These are phyloP conservation scores for Exophiala lecanii-corni DNA, from an alignment of 2,329 filamentous ascomycete genomes.

Conservation along the genomic window DNA sequence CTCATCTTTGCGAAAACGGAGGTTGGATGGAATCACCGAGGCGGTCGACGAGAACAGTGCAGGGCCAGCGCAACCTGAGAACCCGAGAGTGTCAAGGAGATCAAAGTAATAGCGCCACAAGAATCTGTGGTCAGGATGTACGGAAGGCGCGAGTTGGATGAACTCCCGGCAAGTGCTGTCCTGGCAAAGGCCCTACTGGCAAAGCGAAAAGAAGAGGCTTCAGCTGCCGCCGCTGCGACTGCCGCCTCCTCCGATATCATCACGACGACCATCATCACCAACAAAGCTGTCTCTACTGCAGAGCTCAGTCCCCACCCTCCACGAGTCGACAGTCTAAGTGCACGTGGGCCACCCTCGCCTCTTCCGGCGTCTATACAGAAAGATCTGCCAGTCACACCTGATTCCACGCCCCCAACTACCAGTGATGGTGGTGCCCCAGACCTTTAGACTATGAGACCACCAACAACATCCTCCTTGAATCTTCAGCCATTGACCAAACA, in stretches of 20 bases:
- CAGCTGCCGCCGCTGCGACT: constrained; percentile 2
- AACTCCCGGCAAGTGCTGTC: constrained; percentile 26
- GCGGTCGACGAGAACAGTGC: constrained; percentile 51
- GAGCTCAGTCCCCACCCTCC: constrained; percentile 5
- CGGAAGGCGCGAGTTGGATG: constrained; percentile 24
- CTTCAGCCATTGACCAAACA: constrained; percentile 6
- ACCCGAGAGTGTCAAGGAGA: constrained; percentile 4
- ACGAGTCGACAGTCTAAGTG: constrained; percentile 8
- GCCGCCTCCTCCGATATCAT: background rate
- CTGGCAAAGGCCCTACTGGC: constrained; percentile 26
- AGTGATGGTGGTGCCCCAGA: constrained; percentile 14
- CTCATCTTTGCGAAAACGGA: constrained; percentile 69
- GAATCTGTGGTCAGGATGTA: constrained; percentile 10
- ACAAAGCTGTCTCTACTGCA: background rate
- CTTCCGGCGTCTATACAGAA: constrained; percentile 7
- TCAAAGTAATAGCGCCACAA: background rate
- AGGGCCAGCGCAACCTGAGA: background rate
- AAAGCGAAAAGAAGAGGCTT: constrained; percentile 23
- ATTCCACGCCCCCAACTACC: constrained; percentile 19
- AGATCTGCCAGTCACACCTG: constrained; percentile 15
- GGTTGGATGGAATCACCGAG: constrained; percentile 89
- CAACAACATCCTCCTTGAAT: constrained; percentile 16
- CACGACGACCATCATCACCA: background rate
- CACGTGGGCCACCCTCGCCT: constrained; percentile 3
- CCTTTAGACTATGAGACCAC: constrained; percentile 18